Evolutionary conservation across 805 yeast species (phyloP).

Genomic region (Tanozyma kutaoensis): DNA sequence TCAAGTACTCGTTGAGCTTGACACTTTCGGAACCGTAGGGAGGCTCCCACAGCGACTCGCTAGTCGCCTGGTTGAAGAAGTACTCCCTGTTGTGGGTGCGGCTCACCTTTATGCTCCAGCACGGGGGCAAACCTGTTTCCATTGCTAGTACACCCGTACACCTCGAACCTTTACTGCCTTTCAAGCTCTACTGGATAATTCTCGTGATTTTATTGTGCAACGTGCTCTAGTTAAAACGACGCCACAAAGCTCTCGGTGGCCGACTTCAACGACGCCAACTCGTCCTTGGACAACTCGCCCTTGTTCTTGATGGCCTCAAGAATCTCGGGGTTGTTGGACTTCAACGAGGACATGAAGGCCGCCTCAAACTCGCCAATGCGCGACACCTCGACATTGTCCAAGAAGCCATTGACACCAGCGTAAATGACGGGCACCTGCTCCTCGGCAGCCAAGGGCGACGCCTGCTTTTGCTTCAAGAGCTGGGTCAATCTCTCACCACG

Average conservation of each 20-base stretch:
- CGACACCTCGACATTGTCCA: constrained; percentile 74
- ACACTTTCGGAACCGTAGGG: constrained; percentile 70
- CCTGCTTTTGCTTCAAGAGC: constrained; percentile 96
- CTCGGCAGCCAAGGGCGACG: constrained; percentile 93
- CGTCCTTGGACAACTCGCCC: constrained; percentile 86
- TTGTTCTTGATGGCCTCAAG: constrained; percentile 70
- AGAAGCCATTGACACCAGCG: constrained; percentile 99
- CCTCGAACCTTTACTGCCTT: too few species aligned
- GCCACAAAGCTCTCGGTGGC: constrained; percentile 90
- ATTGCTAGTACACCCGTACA: too few species aligned
- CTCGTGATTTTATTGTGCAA: too few species aligned
- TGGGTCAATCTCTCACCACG: constrained; percentile 99
- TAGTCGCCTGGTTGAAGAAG: constrained; percentile 55
- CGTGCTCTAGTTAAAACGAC: constrained; percentile 44
- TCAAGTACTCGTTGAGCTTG: constrained; percentile 43
- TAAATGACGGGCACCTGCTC: constrained; percentile 97
- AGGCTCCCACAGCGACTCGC: constrained; percentile 80
- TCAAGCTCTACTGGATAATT: too few species aligned
- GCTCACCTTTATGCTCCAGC: constrained; percentile 75
- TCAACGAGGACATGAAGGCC: constrained; percentile 83
- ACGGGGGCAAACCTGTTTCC: constrained; percentile 80
- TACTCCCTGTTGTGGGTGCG: constrained; percentile 77
- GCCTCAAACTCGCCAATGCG: constrained; percentile 86
- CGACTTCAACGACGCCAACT: constrained; percentile 74
- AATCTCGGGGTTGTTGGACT: constrained; percentile 78